Percentiles rank a stretch among this genome's conserved stretches.
Conservation (phyloP, 1,284 basidiomycete species). For the Xanthoconium separans region DNA sequence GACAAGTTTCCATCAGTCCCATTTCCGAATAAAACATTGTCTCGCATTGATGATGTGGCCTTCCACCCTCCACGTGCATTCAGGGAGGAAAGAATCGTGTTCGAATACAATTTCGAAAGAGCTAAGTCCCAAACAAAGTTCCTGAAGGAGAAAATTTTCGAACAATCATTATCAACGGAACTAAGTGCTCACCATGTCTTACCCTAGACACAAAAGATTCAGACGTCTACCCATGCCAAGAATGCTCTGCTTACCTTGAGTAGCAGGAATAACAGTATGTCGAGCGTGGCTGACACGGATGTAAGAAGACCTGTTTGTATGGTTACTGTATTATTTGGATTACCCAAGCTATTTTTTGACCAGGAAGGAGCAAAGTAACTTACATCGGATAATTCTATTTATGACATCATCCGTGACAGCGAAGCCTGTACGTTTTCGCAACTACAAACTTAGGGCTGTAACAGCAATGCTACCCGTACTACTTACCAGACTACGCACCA, state of each 20-base stretch:
- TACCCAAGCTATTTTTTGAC: not conserved
- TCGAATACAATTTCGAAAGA: constrained; percentile 55
- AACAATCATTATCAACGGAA: not conserved
- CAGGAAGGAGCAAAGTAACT: not conserved
- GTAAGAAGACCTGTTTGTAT: constrained; percentile 24
- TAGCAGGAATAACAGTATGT: constrained; percentile 13
- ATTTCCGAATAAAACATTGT: constrained; percentile 16
- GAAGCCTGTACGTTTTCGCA: constrained; percentile 18
- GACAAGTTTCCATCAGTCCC: not conserved
- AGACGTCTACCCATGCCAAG: not conserved
- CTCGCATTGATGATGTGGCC: not conserved
- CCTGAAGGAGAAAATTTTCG: constrained; percentile 22
- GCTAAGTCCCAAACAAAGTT: constrained; percentile 54
- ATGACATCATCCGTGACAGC: constrained; percentile 13
- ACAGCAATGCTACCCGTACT: not conserved
- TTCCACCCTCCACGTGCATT: constrained; percentile 42
- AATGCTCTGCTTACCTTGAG: constrained; percentile 6
- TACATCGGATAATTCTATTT: constrained; percentile 19
- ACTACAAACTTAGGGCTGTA: constrained; percentile 3
- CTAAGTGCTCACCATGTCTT: not conserved
- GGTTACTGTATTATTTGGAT: constrained; percentile 8
- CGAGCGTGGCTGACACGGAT: constrained; percentile 11
- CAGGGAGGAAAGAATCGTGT: constrained; percentile 54
- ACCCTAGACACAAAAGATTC: not conserved
- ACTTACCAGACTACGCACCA: constrained; percentile 46